Conservation (phyloP, 2,329 filamentous ascomycete genomes). For the Epichloe uncinata region DNA sequence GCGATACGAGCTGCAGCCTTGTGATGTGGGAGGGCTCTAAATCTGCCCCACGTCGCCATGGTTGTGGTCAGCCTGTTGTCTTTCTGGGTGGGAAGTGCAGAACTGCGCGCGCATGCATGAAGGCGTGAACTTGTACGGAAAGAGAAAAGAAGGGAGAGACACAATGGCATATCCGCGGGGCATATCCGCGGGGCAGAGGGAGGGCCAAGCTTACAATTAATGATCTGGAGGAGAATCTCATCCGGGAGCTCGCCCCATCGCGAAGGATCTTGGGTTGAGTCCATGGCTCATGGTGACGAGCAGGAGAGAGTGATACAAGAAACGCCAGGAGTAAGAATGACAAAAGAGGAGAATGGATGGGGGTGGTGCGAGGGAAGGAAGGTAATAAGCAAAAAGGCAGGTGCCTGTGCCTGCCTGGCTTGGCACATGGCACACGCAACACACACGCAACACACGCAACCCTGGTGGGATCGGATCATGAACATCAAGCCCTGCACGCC, state of each 20-base stretch:
- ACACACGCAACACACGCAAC: too few relatives aligned
- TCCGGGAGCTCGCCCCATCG: conserved; percentile 41
- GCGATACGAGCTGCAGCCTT: conserved; percentile 55
- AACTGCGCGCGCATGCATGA: not conserved
- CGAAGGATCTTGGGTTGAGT: conserved; percentile 9
- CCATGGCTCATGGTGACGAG: conserved; percentile 16
- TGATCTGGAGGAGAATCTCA: conserved; percentile 50
- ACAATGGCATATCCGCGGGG: not conserved
- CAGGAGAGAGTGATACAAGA: not conserved
- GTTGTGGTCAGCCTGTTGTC: not conserved
- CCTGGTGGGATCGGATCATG: not conserved
- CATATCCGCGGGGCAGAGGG: not conserved
- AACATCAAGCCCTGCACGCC: not conserved
- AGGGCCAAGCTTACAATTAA: conserved; percentile 37
- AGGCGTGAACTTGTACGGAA: not conserved
- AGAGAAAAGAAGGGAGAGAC: not conserved
- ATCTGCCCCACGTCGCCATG: conserved; percentile 12
- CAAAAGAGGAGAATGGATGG: not conserved
- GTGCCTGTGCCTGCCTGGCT: not conserved
- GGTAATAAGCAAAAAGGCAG: not conserved
- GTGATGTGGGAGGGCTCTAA: conserved; percentile 35
- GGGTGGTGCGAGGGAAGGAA: not conserved
- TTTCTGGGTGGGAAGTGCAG: not conserved
- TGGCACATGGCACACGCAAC: not conserved
- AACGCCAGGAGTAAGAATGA: not conserved